Evolutionary conservation across 2,329 filamentous ascomycete species (phyloP).

Genomic region (Penicillium vulpinum): DNA sequence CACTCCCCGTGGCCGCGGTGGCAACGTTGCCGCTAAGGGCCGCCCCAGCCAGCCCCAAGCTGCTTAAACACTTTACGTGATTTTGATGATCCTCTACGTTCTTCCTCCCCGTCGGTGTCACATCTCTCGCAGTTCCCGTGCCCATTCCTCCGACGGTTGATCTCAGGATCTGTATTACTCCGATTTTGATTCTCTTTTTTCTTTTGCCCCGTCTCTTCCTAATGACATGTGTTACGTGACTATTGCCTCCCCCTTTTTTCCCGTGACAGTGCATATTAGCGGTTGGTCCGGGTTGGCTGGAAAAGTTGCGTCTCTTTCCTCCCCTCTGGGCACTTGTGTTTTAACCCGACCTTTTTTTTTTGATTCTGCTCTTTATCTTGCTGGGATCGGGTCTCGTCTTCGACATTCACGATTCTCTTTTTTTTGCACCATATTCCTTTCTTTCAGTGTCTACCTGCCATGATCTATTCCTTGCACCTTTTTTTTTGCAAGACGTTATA

Average conservation of each 20-base stretch:
- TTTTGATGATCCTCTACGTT: slow-evolving; percentile 12
- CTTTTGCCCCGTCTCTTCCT: slow-evolving; percentile 25
- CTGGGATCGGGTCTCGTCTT: slow-evolving; percentile 13
- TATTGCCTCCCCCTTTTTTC: slow-evolving; percentile 23
- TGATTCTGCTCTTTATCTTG: slow-evolving; percentile 16
- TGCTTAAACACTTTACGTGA: slow-evolving; percentile 33
- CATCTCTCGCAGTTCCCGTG: slow-evolving; percentile 2
- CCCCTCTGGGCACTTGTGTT: slow-evolving; percentile 29
- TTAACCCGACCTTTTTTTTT: slow-evolving; percentile 25
- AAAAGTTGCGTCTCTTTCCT: slow-evolving; percentile 39
- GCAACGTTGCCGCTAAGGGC: slow-evolving; percentile 52
- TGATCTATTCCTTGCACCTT: slow-evolving; percentile 2
- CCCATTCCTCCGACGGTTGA: slow-evolving; percentile 17
- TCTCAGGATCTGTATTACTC: slow-evolving; percentile 41
- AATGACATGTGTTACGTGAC: slow-evolving; percentile 45
- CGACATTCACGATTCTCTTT: slow-evolving; percentile 21
- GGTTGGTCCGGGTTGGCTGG: slow-evolving; percentile 36
- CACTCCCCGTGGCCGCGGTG: slow-evolving; percentile 64
- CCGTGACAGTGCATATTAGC: slow-evolving; percentile 44
- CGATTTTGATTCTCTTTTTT: slow-evolving; percentile 26
- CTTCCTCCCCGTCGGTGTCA: slow-evolving; percentile 6
- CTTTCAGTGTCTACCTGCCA: slow-evolving; percentile 15
- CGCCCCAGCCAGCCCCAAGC: slow-evolving; percentile 49
- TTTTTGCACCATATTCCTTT: slow-evolving; percentile 27
- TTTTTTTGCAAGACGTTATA: slow-evolving; percentile 14